Conservation (phyloP, 805 yeast species). For the Debaryomyces maramus region DNA sequence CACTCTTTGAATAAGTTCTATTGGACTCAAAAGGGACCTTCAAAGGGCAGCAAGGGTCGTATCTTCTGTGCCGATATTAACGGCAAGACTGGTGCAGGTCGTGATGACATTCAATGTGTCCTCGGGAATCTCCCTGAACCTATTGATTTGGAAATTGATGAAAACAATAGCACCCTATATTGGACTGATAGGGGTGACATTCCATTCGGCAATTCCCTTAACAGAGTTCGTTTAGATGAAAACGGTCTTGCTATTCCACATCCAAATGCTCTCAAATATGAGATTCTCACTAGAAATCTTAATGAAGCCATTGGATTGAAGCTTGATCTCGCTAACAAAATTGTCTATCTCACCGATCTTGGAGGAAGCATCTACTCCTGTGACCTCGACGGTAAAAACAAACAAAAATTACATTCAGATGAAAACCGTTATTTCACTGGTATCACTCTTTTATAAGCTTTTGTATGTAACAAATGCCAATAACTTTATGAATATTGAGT, state of each 20-base stretch:
- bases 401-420: no score
- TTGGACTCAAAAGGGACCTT: conserved; percentile 1
- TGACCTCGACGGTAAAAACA: no score
- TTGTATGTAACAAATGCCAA: no score
- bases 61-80: background rate
- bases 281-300: no score
- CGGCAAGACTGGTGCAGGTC: background rate
- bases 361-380: no score
- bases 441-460: no score
- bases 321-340: no score
- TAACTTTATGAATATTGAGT: no score
- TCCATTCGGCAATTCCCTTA: background rate
- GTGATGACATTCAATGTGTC: background rate
- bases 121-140: background rate
- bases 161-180: background rate
- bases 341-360: no score
- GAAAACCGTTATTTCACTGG: no score
- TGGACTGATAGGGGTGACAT: background rate
- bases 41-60: background rate
- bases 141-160: background rate
- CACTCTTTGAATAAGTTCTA: background rate
- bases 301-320: background rate
- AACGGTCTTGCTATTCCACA: background rate
- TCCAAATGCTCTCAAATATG: background rate
- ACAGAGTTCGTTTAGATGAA: background rate